Conservation (phyloP, 306 rosid genomes). For the Coriaria nepalensis region DNA sequence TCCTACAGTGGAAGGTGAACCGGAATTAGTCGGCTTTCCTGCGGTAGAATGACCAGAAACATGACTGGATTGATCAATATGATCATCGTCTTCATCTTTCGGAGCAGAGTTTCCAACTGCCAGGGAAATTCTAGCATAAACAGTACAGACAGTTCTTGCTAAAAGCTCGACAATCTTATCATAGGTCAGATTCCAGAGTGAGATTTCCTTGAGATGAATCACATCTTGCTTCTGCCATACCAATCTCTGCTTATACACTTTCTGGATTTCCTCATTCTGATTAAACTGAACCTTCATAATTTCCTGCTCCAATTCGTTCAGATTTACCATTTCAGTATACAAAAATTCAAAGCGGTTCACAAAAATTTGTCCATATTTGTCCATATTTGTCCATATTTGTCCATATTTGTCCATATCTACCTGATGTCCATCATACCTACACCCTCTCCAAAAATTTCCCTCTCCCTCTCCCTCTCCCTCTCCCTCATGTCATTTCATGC, state of each 20-base stretch:
- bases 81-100: slow-evolving; percentile 29
- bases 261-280: slow-evolving; percentile 66
- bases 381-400: no score
- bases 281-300: slow-evolving; percentile 66
- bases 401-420: no score
- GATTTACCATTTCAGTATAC: slow-evolving; percentile 67
- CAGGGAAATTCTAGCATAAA: slow-evolving; percentile 51
- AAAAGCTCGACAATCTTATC: slow-evolving; percentile 87
- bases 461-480: no score
- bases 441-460: no score
- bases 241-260: slow-evolving; percentile 71
- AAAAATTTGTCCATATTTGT: no score
- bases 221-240: slow-evolving; percentile 83
- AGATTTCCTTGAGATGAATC: slow-evolving; percentile 64
- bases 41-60: slow-evolving; percentile 24
- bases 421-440: no score
- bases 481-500: no score
- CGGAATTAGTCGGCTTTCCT: slow-evolving; percentile 20
- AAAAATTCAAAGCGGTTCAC: no score
- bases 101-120: slow-evolving; percentile 43
- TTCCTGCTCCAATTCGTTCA: slow-evolving; percentile 78
- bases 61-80: slow-evolving; percentile 29
- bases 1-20: slow-evolving; percentile 64
- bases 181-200: slow-evolving; percentile 81
- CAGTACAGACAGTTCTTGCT: slow-evolving; percentile 83